Evolutionary conservation across 1,284 basidiomycete genomes (phyloP).

Genomic region (Pisolithus thermaeus): DNA sequence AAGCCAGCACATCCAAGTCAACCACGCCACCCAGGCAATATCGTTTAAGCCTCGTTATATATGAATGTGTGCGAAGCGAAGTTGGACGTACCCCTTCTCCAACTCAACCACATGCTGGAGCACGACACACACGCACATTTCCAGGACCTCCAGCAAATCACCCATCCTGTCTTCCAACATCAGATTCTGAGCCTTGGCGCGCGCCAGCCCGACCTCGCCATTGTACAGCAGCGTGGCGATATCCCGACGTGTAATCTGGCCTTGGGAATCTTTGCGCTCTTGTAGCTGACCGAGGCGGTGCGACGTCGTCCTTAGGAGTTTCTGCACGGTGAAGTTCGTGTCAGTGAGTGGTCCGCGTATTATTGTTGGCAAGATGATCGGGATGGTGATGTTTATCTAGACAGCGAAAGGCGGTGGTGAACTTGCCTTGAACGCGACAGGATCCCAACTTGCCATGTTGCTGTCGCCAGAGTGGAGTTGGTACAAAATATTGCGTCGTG

Average conservation of each 20-base stretch:
- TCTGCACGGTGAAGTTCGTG: constrained; percentile 31
- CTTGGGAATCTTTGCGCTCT: constrained; percentile 60
- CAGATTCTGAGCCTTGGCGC: constrained; percentile 61
- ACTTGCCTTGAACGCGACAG: constrained; percentile 44
- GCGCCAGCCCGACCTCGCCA: constrained; percentile 53
- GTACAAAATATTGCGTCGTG: background rate
- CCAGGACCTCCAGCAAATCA: constrained; percentile 58
- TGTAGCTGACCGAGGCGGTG: constrained; percentile 65
- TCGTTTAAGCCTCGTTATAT: background rate
- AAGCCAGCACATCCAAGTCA: background rate
- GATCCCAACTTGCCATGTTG: constrained; percentile 36
- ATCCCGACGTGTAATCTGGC: constrained; percentile 55
- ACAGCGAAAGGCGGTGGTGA: background rate
- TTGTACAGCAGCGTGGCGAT: constrained; percentile 61
- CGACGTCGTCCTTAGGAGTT: constrained; percentile 56
- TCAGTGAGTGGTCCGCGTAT: background rate
- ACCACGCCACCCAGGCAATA: constrained; percentile 8
- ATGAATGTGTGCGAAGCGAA: too few relatives aligned
- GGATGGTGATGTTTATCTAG: background rate
- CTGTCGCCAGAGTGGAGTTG: background rate
- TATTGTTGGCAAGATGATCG: background rate
- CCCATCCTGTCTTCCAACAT: constrained; percentile 57
- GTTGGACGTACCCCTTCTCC: constrained; percentile 40
- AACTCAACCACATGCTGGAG: constrained; percentile 54
- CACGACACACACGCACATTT: constrained; percentile 61